Evolutionary conservation across 371 early-diverging fungal species (phyloP).

Genomic region (Rhizopus delemar): DNA sequence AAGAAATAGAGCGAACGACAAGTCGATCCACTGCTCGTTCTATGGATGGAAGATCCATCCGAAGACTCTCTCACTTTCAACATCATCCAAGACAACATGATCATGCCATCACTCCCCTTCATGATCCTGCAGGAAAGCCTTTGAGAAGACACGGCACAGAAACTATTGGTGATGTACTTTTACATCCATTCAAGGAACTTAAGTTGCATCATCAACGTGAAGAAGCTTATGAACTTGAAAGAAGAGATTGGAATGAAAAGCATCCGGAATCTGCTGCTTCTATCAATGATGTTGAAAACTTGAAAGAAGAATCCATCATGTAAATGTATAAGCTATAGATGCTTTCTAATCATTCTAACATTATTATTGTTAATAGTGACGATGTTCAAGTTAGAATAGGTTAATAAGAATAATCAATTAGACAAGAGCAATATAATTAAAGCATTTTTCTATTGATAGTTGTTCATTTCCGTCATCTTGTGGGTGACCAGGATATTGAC

Average conservation of each 20-base stretch:
- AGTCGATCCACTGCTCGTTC: conserved; percentile 1
- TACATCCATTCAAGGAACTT: conserved; percentile 41
- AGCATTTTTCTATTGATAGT: conserved; percentile 15
- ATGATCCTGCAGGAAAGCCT: conserved; percentile 41
- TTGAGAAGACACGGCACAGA: conserved; percentile 41
- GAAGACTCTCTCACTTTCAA: not conserved
- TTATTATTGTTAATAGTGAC: conserved; percentile 7
- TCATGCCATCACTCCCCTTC: conserved; percentile 17
- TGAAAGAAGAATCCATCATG: conserved; percentile 11
- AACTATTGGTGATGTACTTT: conserved; percentile 46
- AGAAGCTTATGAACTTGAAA: conserved; percentile 38
- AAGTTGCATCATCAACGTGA: conserved; percentile 38
- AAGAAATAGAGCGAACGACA: not conserved
- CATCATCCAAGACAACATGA: not conserved
- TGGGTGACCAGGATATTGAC: conserved; percentile 42
- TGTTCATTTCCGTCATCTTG: conserved; percentile 46
- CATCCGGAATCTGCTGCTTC: conserved; percentile 33
- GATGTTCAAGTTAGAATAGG: conserved; percentile 13
- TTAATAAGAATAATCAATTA: conserved; percentile 1
- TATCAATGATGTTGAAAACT: conserved; percentile 1
- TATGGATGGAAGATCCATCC: not conserved
- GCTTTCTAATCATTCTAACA: not conserved
- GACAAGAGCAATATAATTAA: not conserved
- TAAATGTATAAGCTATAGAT: conserved; percentile 9
- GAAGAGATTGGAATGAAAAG: conserved; percentile 33